phyloP scores from a whole-genome alignment of 768 basidiomycete species.

The Xerocomus spinulosus region DNA sequence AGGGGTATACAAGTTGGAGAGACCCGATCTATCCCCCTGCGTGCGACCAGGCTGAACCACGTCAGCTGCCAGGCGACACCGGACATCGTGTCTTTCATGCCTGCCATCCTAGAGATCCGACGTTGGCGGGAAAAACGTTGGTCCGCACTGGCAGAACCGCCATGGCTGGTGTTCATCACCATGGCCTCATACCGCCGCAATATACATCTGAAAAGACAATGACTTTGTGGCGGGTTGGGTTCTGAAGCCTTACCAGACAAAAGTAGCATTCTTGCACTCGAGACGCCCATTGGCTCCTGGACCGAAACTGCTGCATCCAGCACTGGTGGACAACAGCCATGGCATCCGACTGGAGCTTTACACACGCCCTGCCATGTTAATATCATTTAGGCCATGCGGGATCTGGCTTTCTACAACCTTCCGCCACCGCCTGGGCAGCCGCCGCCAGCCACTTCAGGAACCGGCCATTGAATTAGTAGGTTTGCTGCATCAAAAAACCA shows the following conservation, averaged over 20 bases:
- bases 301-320: too few relatives aligned
- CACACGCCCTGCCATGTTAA: not conserved
- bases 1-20: not conserved
- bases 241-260: too few relatives aligned
- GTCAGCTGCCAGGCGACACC: not conserved
- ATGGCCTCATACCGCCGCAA: too few relatives aligned
- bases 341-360: too few relatives aligned
- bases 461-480: slow-evolving; percentile 13
- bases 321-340: too few relatives aligned
- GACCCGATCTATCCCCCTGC: not conserved
- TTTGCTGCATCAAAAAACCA: slow-evolving; percentile 10
- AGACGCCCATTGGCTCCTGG: too few relatives aligned
- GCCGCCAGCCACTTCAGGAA: slow-evolving; percentile 15
- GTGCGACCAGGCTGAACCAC: not conserved
- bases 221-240: too few relatives aligned
- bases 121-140: not conserved
- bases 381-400: not conserved
- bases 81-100: not conserved
- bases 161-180: not conserved
- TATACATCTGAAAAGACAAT: too few relatives aligned
- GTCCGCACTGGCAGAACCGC: not conserved
- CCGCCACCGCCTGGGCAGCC: not conserved
- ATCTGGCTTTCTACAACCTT: too few relatives aligned
- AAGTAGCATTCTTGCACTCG: too few relatives aligned
- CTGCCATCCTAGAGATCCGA: not conserved